These are phyloP conservation scores for Globisporangium parvum DNA, from an alignment of 352 stramenopile species.

Conservation along the genomic window DNA sequence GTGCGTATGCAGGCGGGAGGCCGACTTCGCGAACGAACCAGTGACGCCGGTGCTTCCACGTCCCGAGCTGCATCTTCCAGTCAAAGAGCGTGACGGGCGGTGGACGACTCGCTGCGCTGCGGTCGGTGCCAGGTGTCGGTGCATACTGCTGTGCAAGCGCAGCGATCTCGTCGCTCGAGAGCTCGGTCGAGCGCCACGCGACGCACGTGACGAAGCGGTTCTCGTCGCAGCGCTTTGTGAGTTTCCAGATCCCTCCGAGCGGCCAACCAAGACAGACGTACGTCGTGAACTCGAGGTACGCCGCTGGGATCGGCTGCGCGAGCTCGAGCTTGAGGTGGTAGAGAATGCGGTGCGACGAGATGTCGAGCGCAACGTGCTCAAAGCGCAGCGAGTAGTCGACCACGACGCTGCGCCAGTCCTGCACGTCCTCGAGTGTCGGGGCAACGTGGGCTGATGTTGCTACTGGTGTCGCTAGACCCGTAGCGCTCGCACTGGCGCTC, in stretches of 20 bases:
- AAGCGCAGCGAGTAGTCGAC: slow-evolving; percentile 31
- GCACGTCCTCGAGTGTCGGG: slow-evolving; percentile 15
- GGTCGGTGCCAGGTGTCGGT: not conserved
- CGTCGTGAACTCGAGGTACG: slow-evolving; percentile 26
- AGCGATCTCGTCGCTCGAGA: slow-evolving; percentile 29
- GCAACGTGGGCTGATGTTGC: too few species aligned
- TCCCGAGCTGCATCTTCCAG: slow-evolving; percentile 55
- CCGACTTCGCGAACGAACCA: slow-evolving; percentile 52
- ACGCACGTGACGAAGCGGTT: slow-evolving; percentile 30
- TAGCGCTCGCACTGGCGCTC: too few species aligned
- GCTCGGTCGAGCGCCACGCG: slow-evolving; percentile 42
- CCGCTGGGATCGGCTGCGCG: slow-evolving; percentile 24
- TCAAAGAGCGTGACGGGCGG: slow-evolving; percentile 28
- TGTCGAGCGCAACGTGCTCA: slow-evolving; percentile 43
- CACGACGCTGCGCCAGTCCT: slow-evolving; percentile 40
- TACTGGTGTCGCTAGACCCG: too few species aligned
- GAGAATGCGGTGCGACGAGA: slow-evolving; percentile 33
- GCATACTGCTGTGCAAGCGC: slow-evolving; percentile 30
- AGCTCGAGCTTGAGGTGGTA: slow-evolving; percentile 46
- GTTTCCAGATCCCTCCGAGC: slow-evolving; percentile 48
- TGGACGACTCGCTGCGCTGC: not conserved
- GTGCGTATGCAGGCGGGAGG: slow-evolving; percentile 9
- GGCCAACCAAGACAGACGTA: slow-evolving; percentile 45
- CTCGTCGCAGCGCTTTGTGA: slow-evolving; percentile 24
- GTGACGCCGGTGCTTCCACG: slow-evolving; percentile 31